Base-by-base conservation (phyloP, 306 rosid species). In the Urtica urens region DNA sequence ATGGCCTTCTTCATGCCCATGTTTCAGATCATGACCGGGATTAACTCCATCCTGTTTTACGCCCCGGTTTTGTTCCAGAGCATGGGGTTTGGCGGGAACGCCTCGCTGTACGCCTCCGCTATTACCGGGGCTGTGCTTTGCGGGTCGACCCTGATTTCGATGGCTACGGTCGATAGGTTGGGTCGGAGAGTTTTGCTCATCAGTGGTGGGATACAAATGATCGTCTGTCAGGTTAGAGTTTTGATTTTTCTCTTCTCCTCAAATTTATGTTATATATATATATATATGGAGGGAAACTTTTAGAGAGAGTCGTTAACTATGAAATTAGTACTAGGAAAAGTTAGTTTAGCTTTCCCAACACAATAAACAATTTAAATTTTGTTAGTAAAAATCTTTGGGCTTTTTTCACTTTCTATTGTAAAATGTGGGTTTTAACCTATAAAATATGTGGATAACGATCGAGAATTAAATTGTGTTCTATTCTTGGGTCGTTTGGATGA, bases 1-100 rank as follows among this genome's bases (percentile, higher is more conserved):
- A 81, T 88, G 96, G 88, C 93, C 31, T 76, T 88, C 58, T 73
- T 67, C 68, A 69, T 88, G 94, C 96, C 96, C 4, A 70, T 51
- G 2, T 88, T 85, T 53, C 96, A 88, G 55, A 88, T 88, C 64
- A 74, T 88, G 45, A 88, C 95, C 3, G 93, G 95, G 59, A 74
- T 88, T 61, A 88, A 88, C 46, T 83, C 96, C 3, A 86, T 86
- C 37, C 85, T 86, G 8, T 86, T 82, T 47, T 86, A 86, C 51
- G 96, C 96, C 45, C 95, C 96, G 0, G 78, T 88, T 39, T 49
- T 88, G 58, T 88, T 88, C 59, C 90, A 81, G 50, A 83, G 68
- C 60, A 78, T 88, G 93, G 96, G 95, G 19, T 88, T 88, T 26
- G 82, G 69, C 1, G 67, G 88, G 51, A 66, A 78, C 51, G 96